Base-by-base conservation (phyloP, 2,329 filamentous ascomycete genomes). In the Penicillium thymicola region DNA sequence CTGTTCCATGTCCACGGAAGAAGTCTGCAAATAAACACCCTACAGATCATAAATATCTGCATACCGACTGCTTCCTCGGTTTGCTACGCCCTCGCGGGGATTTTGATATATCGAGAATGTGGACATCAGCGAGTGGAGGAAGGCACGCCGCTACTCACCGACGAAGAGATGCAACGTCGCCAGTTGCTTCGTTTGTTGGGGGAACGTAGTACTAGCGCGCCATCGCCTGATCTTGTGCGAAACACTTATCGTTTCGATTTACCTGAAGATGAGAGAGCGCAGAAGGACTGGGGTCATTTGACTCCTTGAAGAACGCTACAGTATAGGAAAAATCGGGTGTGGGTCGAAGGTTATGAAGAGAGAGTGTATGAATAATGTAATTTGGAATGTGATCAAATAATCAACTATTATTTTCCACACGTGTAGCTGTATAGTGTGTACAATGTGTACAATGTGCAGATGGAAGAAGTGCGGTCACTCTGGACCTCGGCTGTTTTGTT, bases 91-190 rank as follows among this genome's bases (percentile, higher is more conserved):
- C 30, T 68, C 9, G 64, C 66, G 2, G 63, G 67, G 3, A 55
- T 70, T 13, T 65, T 70, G 49, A 55, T 65, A 13, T 72, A 67
- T 28, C 62, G 58, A 23, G 62, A 60, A 36, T 41, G 55, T 54
- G 40, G 55, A 46, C 57, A 52, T 23, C 54, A 54, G 30, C 60
- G 42, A 14, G 44, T 38, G 6, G 45, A 53, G 21, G 38, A 59
- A 37, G 55, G 50, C 37, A 65, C 59, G 0, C 58, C 59, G 5
- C 57, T 68, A 5, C 54, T 73, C 40, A 72, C 67, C 4, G 70
- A 72, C 23, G 74, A 76, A 49, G 73, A 77, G 50, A 69, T 73
- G 64, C 72, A 76, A 51, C 72, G 75, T 34, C 71, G 70, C 36
- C 72, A 77, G 50, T 61, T 76, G 27, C 69, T 71, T 34, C 67